These are phyloP conservation scores for Arachnopeziza araneosa DNA, from an alignment of 2,329 filamentous ascomycete species.

Conservation along the genomic window DNA sequence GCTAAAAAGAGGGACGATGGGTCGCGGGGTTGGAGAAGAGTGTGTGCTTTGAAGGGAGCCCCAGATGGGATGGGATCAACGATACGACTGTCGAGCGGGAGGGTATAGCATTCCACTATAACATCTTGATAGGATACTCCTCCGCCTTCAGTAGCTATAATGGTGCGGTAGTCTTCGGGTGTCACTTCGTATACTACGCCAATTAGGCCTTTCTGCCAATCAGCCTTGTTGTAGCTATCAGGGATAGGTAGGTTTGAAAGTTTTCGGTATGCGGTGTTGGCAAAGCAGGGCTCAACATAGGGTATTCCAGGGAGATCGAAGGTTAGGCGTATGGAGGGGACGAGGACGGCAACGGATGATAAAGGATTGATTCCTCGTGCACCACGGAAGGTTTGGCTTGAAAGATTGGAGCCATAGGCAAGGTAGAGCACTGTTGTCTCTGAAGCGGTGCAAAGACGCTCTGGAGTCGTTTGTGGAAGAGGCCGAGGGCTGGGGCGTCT, in stretches of 20 bases:
- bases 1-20: background rate
- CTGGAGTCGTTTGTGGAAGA: conserved; percentile 11
- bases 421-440: conserved; percentile 63
- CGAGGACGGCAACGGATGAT: conserved; percentile 74
- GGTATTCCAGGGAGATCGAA: conserved; percentile 85
- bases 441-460: conserved; percentile 12
- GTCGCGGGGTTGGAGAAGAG: conserved; percentile 57
- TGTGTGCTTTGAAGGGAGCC: conserved; percentile 73
- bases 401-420: conserved; percentile 90
- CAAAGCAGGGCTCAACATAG: conserved; percentile 88
- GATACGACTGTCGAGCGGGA: conserved; percentile 49
- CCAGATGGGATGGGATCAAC: conserved; percentile 61
- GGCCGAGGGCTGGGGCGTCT: background rate
- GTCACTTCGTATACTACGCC: conserved; percentile 97
- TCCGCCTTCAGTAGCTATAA: conserved; percentile 87
- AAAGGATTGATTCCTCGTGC: conserved; percentile 74
- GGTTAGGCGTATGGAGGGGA: conserved; percentile 69
- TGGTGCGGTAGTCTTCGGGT: conserved; percentile 70
- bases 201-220: conserved; percentile 77
- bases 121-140: conserved; percentile 82
- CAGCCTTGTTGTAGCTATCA: conserved; percentile 46
- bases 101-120: conserved; percentile 67
- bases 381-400: conserved; percentile 72
- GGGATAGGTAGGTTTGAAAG: conserved; percentile 18
- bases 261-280: conserved; percentile 63